These are phyloP conservation scores for Podila epicladia DNA, from an alignment of 192 early-diverging fungal genomes.

Conservation along the genomic window DNA sequence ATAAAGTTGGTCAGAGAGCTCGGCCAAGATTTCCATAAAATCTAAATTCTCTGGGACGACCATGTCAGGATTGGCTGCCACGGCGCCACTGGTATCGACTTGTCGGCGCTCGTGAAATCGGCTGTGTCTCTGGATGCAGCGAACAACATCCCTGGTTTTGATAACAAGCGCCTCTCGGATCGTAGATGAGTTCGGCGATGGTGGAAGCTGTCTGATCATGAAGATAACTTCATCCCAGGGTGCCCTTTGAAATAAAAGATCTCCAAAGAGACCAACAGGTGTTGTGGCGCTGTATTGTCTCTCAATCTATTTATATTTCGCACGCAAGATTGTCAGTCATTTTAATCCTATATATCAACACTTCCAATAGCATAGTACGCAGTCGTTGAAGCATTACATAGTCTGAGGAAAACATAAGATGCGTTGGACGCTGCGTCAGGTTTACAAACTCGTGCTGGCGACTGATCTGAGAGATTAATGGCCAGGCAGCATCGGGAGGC, in stretches of 20 bases:
- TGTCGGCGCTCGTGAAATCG: slow-evolving; percentile 61
- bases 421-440: slow-evolving; percentile 55
- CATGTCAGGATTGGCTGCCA: slow-evolving; percentile 51
- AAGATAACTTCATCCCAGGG: slow-evolving; percentile 74
- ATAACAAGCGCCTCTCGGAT: slow-evolving; percentile 60
- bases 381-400: slow-evolving; percentile 31
- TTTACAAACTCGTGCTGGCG: slow-evolving; percentile 62
- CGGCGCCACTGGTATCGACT: slow-evolving; percentile 15
- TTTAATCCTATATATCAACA: neutral
- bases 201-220: slow-evolving; percentile 58
- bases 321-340: neutral
- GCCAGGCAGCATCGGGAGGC: slow-evolving; percentile 81
- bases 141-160: slow-evolving; percentile 62
- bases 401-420: slow-evolving; percentile 60
- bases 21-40: slow-evolving; percentile 80
- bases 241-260: slow-evolving; percentile 77
- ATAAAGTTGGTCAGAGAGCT: slow-evolving; percentile 80
- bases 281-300: slow-evolving; percentile 69
- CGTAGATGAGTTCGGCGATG: slow-evolving; percentile 46
- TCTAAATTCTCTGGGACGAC: slow-evolving; percentile 72
- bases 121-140: slow-evolving; percentile 61
- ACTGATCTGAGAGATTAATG: slow-evolving; percentile 77
- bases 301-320: slow-evolving; percentile 58
- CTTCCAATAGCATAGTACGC: neutral
- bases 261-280: slow-evolving; percentile 71